Evolutionary conservation across 306 rosid genomes (phyloP).

Genomic region (Cucurbita argyrosperma): DNA sequence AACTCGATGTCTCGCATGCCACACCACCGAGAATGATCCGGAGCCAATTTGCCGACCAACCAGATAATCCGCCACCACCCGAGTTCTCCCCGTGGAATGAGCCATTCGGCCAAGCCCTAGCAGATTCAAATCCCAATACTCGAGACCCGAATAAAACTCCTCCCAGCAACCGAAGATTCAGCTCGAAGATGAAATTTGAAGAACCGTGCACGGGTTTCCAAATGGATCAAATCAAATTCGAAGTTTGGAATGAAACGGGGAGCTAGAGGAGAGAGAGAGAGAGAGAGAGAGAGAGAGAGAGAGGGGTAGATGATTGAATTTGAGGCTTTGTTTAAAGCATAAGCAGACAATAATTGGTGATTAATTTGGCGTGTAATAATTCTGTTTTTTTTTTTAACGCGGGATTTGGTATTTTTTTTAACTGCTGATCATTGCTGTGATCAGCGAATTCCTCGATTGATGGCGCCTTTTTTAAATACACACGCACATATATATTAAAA

Average conservation of each 20-base stretch:
- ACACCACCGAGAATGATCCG: constrained; percentile 95
- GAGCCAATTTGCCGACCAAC: constrained; percentile 78
- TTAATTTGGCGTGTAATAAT: not conserved
- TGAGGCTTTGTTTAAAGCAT: not conserved
- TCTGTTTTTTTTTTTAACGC: not conserved
- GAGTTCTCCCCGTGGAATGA: constrained; percentile 38
- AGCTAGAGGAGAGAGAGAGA: not conserved
- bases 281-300: not conserved
- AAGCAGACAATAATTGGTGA: not conserved
- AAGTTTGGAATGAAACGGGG: not conserved
- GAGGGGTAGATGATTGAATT: not conserved
- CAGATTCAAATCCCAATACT: constrained; percentile 21
- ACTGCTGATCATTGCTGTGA: not conserved
- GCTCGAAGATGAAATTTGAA: constrained; percentile 3
- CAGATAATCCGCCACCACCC: constrained; percentile 66
- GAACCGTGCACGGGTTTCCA: constrained; percentile 2
- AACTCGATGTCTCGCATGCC: constrained; percentile 80
- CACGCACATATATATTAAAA: no score
- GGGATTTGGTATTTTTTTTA: not conserved
- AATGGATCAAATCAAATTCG: constrained; percentile 1
- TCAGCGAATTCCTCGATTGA: not conserved
- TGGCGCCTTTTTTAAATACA: not conserved
- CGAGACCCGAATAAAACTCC: constrained; percentile 18
- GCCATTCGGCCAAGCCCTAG: constrained; percentile 31
- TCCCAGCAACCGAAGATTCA: not conserved